These are phyloP conservation scores for Neopestalotiopsis sp. DNA, from an alignment of 2,329 filamentous ascomycete genomes.

Conservation along the genomic window DNA sequence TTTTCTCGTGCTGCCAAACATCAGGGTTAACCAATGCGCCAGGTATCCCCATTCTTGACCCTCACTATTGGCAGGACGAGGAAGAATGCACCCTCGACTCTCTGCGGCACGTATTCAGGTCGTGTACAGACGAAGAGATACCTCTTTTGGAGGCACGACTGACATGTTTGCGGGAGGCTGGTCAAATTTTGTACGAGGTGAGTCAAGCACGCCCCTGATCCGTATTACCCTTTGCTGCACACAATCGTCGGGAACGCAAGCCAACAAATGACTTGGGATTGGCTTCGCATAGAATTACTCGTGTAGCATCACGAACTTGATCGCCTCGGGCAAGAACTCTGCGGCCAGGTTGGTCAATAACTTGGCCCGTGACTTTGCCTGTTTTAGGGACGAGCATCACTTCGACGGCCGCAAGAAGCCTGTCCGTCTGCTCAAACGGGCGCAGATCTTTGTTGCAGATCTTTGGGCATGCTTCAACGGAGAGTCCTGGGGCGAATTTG, in stretches of 20 bases:
- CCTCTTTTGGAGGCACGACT: constrained; percentile 82
- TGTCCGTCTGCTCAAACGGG: constrained; percentile 88
- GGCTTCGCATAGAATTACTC: constrained; percentile 66
- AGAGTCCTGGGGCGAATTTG: constrained; percentile 76
- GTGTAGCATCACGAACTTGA: constrained; percentile 74
- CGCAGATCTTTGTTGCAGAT: constrained; percentile 95
- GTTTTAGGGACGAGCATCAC: constrained; percentile 80
- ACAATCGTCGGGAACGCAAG: constrained; percentile 20
- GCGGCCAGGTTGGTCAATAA: constrained; percentile 83
- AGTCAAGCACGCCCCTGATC: constrained; percentile 26
- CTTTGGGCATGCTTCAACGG: constrained; percentile 96
- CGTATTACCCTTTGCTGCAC: not conserved
- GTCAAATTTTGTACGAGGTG: constrained; percentile 78
- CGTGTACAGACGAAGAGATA: constrained; percentile 84
- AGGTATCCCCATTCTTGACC: constrained; percentile 88
- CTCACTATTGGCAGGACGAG: constrained; percentile 83
- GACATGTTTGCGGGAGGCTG: constrained; percentile 81
- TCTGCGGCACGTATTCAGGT: constrained; percentile 81
- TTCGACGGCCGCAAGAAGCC: constrained; percentile 73
- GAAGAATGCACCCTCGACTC: constrained; percentile 76
- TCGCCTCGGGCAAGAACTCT: constrained; percentile 76
- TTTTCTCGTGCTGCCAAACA: not conserved
- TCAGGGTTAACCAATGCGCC: constrained; percentile 17
- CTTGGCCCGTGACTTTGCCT: constrained; percentile 79
- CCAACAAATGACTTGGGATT: constrained; percentile 25